Percentiles rank a stretch among this genome's conserved stretches.
These are phyloP conservation scores for Diaporthe aspalathi DNA, from an alignment of 2,329 filamentous ascomycete species.

Conservation along the genomic window DNA sequence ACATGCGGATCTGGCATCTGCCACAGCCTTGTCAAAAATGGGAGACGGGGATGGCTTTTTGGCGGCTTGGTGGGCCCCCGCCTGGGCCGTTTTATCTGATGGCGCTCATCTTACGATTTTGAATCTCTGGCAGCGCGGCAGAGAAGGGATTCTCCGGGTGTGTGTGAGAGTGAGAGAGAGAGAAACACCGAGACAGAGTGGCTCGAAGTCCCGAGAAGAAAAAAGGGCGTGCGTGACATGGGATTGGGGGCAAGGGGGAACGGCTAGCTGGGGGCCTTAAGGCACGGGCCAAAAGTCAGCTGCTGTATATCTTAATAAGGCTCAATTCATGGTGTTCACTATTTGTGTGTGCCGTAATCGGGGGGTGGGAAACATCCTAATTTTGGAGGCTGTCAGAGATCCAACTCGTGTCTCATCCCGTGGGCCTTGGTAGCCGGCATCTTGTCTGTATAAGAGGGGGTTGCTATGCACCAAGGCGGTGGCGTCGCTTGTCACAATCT, in stretches of 20 bases:
- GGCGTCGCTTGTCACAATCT: constrained; percentile 5
- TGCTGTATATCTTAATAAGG: constrained; percentile 12
- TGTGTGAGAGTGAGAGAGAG: too few species aligned
- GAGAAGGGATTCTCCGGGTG: too few species aligned
- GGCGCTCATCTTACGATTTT: constrained; percentile 5
- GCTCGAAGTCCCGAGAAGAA: constrained; percentile 10
- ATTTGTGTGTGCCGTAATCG: too few species aligned
- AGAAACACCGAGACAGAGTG: neutral
- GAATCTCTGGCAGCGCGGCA: neutral
- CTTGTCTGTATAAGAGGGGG: too few species aligned
- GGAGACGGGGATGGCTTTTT: neutral
- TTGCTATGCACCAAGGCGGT: too few species aligned
- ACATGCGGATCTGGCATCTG: neutral
- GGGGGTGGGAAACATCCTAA: too few species aligned
- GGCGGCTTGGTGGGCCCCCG: neutral
- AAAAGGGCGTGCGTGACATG: constrained; percentile 23
- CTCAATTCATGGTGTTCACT: neutral
- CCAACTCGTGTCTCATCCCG: constrained; percentile 18
- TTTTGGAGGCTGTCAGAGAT: too few species aligned
- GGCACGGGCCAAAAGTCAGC: constrained; percentile 15
- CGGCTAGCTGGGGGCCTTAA: constrained; percentile 19
- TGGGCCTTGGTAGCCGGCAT: neutral
- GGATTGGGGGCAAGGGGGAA: neutral
- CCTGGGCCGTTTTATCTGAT: constrained; percentile 7
- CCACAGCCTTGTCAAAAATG: too few species aligned